phyloP scores from a whole-genome alignment of 192 early-diverging fungal species.

The Coemansia reversa region DNA sequence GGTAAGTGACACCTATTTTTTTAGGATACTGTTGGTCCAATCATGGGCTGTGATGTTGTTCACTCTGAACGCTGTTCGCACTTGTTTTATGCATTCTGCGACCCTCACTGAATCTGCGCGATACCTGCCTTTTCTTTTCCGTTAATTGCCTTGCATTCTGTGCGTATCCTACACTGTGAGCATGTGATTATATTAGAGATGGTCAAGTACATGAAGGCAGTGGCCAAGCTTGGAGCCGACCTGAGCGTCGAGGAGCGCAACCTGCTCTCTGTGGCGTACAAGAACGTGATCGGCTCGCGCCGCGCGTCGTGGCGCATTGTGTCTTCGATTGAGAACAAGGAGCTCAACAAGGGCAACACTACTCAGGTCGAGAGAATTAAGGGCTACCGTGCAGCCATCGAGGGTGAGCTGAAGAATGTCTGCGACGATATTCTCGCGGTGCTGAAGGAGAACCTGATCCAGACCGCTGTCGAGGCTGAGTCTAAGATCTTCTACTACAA shows the following conservation, averaged over 20 bases:
- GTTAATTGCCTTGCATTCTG: conserved; percentile 20
- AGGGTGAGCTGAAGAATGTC: conserved; percentile 90
- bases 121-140: not conserved
- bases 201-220: conserved; percentile 86
- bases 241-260: conserved; percentile 98
- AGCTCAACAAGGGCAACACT: conserved; percentile 90
- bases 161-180: conserved; percentile 23
- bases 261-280: conserved; percentile 97
- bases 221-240: conserved; percentile 85
- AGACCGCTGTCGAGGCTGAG: conserved; percentile 88
- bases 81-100: conserved; percentile 11
- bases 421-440: conserved; percentile 95
- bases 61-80: not conserved
- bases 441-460: conserved; percentile 87
- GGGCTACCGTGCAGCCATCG: conserved; percentile 93
- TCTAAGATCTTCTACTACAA: conserved; percentile 99
- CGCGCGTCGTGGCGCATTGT: conserved; percentile 99
- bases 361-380: conserved; percentile 91
- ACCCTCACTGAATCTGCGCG: conserved; percentile 6
- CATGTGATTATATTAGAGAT: conserved; percentile 64
- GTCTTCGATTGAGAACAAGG: conserved; percentile 99
- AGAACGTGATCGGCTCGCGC: conserved; percentile 99
- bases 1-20: conserved; percentile 61
- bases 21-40: not conserved
- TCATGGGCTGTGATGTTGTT: not conserved